phyloP scores from a whole-genome alignment of 192 early-diverging fungal species.

The Mortierella antarctica region DNA sequence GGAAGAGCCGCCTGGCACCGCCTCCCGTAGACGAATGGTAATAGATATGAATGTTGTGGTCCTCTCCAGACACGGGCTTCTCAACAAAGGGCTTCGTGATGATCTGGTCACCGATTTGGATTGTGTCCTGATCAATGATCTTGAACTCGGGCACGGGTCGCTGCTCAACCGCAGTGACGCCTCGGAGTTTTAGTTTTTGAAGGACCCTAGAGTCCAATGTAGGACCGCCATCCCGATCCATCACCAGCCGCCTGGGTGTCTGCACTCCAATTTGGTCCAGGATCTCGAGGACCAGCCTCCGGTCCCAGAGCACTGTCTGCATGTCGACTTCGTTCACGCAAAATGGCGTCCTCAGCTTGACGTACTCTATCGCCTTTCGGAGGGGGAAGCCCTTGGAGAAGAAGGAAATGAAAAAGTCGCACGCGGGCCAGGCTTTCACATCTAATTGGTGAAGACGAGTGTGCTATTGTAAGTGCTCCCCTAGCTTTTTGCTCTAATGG shows the following conservation, averaged over 20 bases:
- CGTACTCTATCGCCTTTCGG: conserved; percentile 92
- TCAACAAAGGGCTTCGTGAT: conserved; percentile 97
- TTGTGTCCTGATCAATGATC: conserved; percentile 71
- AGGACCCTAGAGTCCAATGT: conserved; percentile 62
- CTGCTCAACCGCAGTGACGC: conserved; percentile 57
- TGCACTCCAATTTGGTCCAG: conserved; percentile 85
- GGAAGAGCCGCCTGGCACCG: conserved; percentile 77
- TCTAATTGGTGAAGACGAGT: conserved; percentile 49
- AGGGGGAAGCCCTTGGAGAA: conserved; percentile 96
- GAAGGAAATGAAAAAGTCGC: conserved; percentile 96
- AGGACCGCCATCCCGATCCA: conserved; percentile 74
- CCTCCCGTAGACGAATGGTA: conserved; percentile 85
- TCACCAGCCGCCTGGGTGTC: conserved; percentile 80
- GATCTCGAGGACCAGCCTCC: conserved; percentile 84
- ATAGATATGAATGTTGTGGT: conserved; percentile 98
- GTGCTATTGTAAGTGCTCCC: background rate
- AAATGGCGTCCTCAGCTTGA: conserved; percentile 81
- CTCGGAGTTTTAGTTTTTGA: conserved; percentile 62
- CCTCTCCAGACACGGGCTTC: conserved; percentile 94
- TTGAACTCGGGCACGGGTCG: conserved; percentile 42
- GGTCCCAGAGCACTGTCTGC: conserved; percentile 88
- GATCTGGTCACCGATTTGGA: conserved; percentile 71
- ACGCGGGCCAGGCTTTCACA: conserved; percentile 88
- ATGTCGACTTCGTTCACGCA: conserved; percentile 90
- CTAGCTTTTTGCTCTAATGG: too few species aligned